Base-by-base conservation (phyloP, 139 green algal genomes). In the Tetraselmis striata region DNA sequence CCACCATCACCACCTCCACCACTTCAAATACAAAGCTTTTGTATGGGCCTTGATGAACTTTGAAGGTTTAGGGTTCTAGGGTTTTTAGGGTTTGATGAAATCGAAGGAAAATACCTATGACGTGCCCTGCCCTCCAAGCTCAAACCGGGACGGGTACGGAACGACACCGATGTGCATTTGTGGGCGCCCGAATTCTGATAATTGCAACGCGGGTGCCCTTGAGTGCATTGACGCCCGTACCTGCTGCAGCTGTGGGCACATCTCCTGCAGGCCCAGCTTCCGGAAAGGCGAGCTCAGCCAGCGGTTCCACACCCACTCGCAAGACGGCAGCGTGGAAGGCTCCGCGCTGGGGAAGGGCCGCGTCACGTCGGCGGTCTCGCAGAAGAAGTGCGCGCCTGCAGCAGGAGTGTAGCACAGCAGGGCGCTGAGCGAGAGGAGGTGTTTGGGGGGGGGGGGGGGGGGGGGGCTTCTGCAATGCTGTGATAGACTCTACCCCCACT, bases 341-440 rank as follows among this genome's bases (percentile, higher is more conserved):
- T 82, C 79, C 45, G 86, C 83, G 45, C 85, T 92, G 77, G 94
- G 94, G 83, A 98, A 99, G 27, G 95, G 96, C 24, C 95, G 90
- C 23, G 94, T 95, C 25, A 99, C 83, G 90, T 99, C 96, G 5
- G 92, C 84, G 0, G 95, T 98, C 83, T 98, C 94, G 81, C 96
- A 99, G 83, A 94, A 98, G 87, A 93, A 99, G 85, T 99, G 96
- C 0, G 94, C 88, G 32, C 94, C 31, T 31, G 75, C 59, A 28
- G 87, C 27, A 59, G 0, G 28, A 22, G 30, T 74, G 28, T 29
- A 82, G 77, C 1, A 18, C 23, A 22, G 79, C 23, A 27, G 32
- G 23, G 0, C n/a, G 32, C 28, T n/a, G n/a, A n/a, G n/a, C n/a
- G n/a, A 77, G 28, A 11, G 78, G 28, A 75, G 32, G 23, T 28